Evolutionary conservation across 352 stramenopile species (phyloP).

Genomic region (Thalassiosira hispida): DNA sequence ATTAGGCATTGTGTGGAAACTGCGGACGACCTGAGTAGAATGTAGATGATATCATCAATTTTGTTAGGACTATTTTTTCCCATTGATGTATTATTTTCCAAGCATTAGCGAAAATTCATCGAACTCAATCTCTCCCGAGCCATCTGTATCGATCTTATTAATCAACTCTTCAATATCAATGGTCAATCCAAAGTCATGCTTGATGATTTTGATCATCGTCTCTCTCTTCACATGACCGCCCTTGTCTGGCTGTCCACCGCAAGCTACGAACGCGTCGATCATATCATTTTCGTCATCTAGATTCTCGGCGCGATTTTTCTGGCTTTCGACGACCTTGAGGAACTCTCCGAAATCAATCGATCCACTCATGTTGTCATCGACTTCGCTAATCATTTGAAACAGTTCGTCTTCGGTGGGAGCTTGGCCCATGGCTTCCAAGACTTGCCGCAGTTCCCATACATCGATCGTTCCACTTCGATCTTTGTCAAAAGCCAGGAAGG

Average conservation of each 20-base stretch:
- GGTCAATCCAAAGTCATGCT: conserved; percentile 92
- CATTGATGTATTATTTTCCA: conserved; percentile 31
- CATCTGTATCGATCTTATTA: conserved; percentile 93
- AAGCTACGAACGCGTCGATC: conserved; percentile 96
- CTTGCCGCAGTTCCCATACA: conserved; percentile 94
- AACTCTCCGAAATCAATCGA: conserved; percentile 98
- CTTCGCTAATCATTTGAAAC: conserved; percentile 92
- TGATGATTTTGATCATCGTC: conserved; percentile 92
- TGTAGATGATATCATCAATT: too few relatives aligned
- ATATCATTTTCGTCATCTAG: conserved; percentile 97
- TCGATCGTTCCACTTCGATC: conserved; percentile 93
- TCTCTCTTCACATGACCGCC: conserved; percentile 89
- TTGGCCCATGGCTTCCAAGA: conserved; percentile 97
- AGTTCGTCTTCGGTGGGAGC: conserved; percentile 96
- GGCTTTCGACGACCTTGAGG: conserved; percentile 95
- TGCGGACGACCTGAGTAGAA: too few relatives aligned
- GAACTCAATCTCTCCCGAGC: conserved; percentile 94
- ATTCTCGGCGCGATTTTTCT: conserved; percentile 93
- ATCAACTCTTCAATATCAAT: conserved; percentile 97
- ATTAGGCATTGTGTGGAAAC: too few relatives aligned
- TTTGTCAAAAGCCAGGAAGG: conserved; percentile 97
- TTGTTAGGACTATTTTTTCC: not conserved
- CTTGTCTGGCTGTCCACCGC: conserved; percentile 91
- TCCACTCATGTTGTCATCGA: conserved; percentile 92
- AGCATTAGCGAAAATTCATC: conserved; percentile 94